phyloP scores from a whole-genome alignment of 257 asterid genomes.

The Prunella vulgaris region DNA sequence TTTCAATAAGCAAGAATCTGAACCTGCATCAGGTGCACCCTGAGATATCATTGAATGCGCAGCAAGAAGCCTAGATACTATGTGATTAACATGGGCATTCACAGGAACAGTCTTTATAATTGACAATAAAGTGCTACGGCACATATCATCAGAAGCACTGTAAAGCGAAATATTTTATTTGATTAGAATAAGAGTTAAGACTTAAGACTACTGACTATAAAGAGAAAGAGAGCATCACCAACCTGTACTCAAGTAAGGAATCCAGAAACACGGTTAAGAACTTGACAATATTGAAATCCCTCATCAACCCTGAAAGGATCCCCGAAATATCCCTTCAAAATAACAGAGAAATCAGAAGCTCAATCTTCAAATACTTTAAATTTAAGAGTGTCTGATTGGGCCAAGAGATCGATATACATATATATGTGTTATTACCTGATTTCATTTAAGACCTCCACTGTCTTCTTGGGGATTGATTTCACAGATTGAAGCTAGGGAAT shows the following conservation, averaged over 20 bases:
- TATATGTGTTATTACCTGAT: constrained; percentile 46
- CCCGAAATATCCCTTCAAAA: constrained; percentile 60
- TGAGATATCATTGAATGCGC: constrained; percentile 32
- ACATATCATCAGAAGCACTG: constrained; percentile 60
- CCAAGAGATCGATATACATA: not conserved
- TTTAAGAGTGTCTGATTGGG: not conserved
- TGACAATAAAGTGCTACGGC: constrained; percentile 40
- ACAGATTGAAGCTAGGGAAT: constrained; percentile 67
- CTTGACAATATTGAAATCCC: constrained; percentile 73
- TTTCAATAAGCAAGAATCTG: not conserved
- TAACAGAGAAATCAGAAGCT: constrained; percentile 16
- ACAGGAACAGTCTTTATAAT: constrained; percentile 56
- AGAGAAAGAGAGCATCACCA: constrained; percentile 16
- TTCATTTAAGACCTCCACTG: constrained; percentile 44
- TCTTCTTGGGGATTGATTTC: constrained; percentile 71
- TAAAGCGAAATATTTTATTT: constrained; percentile 26
- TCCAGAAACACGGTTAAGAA: constrained; percentile 64
- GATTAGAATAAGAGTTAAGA: not conserved
- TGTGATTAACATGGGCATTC: constrained; percentile 38
- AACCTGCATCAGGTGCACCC: constrained; percentile 59
- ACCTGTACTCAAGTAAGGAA: constrained; percentile 83
- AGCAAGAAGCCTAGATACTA: constrained; percentile 54
- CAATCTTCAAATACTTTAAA: constrained; percentile 2
- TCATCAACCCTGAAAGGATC: constrained; percentile 50
- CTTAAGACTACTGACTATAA: not conserved